These are phyloP conservation scores for Cokeromyces recurvatus DNA, from an alignment of 371 early-diverging fungal species.

Conservation along the genomic window DNA sequence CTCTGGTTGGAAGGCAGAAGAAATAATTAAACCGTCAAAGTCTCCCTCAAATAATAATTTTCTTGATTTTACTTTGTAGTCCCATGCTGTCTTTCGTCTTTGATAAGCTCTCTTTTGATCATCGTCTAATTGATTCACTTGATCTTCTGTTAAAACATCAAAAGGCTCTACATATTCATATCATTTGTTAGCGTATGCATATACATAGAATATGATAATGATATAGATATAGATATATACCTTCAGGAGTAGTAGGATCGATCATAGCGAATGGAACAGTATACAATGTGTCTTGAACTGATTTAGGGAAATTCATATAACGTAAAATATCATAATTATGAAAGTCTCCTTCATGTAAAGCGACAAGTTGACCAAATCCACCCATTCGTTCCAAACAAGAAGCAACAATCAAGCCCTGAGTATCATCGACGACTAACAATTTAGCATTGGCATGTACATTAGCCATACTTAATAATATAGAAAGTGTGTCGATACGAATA, in stretches of 20 bases:
- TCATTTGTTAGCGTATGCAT: neutral
- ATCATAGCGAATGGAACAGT: slow-evolving; percentile 68
- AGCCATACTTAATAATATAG: slow-evolving; percentile 79
- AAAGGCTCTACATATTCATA: slow-evolving; percentile 29
- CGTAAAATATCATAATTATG: slow-evolving; percentile 73
- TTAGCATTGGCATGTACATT: slow-evolving; percentile 73
- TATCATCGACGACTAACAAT: slow-evolving; percentile 83
- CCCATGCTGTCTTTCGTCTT: slow-evolving; percentile 30
- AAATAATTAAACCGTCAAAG: slow-evolving; percentile 78
- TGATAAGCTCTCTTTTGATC: slow-evolving; percentile 26
- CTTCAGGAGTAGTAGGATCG: slow-evolving; percentile 47
- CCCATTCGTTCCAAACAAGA: slow-evolving; percentile 85
- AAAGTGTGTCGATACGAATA: slow-evolving; percentile 86
- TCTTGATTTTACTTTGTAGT: slow-evolving; percentile 24
- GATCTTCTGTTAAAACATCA: slow-evolving; percentile 29
- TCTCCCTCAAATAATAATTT: slow-evolving; percentile 42
- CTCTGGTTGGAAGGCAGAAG: slow-evolving; percentile 68
- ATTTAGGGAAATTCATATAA: slow-evolving; percentile 73
- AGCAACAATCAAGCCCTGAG: slow-evolving; percentile 77
- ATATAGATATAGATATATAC: too few species aligned
- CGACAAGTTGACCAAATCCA: slow-evolving; percentile 63
- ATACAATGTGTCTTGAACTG: slow-evolving; percentile 48
- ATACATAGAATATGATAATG: too few species aligned
- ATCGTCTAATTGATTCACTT: slow-evolving; percentile 22
- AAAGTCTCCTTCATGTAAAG: slow-evolving; percentile 73